Base-by-base conservation (phyloP, 164 flowering plant genomes). In the Vitis vinifera region DNA sequence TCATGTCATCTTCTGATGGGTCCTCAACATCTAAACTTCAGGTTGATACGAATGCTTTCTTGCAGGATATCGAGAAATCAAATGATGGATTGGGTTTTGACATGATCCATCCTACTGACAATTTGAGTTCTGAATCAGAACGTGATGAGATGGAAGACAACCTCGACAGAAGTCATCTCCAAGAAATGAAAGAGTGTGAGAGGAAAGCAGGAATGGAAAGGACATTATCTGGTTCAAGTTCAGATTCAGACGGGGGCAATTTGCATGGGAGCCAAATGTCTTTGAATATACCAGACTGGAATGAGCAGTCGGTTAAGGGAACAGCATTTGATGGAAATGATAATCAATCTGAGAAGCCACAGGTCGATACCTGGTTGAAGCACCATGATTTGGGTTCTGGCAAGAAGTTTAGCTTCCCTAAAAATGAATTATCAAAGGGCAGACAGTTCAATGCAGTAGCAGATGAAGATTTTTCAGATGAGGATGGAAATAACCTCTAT, bases 271-370 rank as follows among this genome's bases (percentile, higher is more conserved):
- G 48, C 3, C 27, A 23, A 23, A 23, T 23, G 27, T 23, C 27
- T 37, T 11, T 47, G 37, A 31, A 62, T 62, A 13, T 63, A 67
- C n/a, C 70, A 62, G 48, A 56, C 58, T 3, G 44, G 17, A n/a
- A 57, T 58, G 53, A 70, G 70, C 52, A 31, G 49, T 10, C 16
- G 47, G 62, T n/a, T 44, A 66, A 61, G 75, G 56, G 65, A 16
- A 52, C 64, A 8, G 62, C 52, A 10, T 76, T 77, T 55, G 77
- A 76, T 50, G 70, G 66, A 53, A 76, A 68, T 68, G 80, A 85
- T 65, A 59, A 69, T 56, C 77, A 79, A 63, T 55, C 8, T 56
- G 65, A 56, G 55, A 59, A 37, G 44, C 44, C 44, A 2, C 44
- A 65, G 23, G 30, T 49, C 7, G 48, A 16, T 30, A 17, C 62